phyloP scores from a whole-genome alignment of 208 protist genomes.

The Entamoeba invadens region DNA sequence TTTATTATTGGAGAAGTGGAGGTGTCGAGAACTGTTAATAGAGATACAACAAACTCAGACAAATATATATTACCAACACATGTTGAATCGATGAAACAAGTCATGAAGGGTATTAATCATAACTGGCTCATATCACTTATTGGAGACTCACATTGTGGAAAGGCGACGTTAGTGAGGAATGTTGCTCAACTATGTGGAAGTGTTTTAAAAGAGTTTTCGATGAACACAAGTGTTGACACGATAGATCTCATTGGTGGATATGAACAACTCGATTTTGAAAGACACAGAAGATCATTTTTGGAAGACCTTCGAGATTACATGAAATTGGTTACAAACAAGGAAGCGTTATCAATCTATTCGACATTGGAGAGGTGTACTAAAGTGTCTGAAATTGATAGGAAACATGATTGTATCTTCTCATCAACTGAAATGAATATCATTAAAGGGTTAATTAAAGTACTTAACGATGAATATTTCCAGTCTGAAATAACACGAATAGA shows the following conservation, averaged over 20 bases:
- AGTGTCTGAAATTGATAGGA: background rate
- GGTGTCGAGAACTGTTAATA: slow-evolving; percentile 5
- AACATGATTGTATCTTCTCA: background rate
- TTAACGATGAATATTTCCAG: background rate
- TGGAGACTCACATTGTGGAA: background rate
- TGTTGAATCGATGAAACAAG: slow-evolving; percentile 28
- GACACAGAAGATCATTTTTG: background rate
- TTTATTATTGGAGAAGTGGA: slow-evolving; percentile 35
- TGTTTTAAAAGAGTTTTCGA: slow-evolving; percentile 73
- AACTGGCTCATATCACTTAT: background rate
- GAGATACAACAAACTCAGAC: background rate
- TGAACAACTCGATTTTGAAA: slow-evolving; percentile 79
- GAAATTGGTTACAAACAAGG: background rate
- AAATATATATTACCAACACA: slow-evolving; percentile 27
- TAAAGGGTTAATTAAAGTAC: background rate
- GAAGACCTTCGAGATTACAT: background rate
- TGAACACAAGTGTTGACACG: slow-evolving; percentile 89
- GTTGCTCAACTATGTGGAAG: slow-evolving; percentile 67
- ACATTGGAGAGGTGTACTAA: background rate
- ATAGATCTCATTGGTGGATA: slow-evolving; percentile 95
- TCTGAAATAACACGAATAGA: background rate
- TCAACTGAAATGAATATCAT: background rate
- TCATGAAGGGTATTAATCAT: slow-evolving; percentile 28
- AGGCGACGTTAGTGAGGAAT: background rate
- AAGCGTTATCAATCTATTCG: background rate